Conservation (phyloP, 768 basidiomycete species). For the Mycena metata region DNA sequence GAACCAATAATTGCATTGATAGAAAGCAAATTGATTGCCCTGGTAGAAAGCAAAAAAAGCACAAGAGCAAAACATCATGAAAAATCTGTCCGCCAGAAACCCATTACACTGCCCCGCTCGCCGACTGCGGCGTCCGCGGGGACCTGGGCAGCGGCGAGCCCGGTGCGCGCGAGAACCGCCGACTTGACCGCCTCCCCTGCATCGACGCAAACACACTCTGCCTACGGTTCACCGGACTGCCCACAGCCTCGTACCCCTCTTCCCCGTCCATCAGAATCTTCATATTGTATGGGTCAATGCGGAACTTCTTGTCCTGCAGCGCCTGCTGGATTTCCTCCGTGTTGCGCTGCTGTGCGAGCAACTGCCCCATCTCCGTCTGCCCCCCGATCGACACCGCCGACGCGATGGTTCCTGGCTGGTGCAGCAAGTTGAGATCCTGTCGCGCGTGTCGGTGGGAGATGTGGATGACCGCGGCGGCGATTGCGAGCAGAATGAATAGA, state of each 20-base stretch:
- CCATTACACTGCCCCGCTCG: slow-evolving; percentile 12
- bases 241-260: slow-evolving; percentile 58
- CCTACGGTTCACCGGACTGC: slow-evolving; percentile 50
- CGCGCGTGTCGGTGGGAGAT: slow-evolving; percentile 62
- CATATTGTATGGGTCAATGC: slow-evolving; percentile 63
- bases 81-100: not conserved
- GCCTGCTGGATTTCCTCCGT: slow-evolving; percentile 56
- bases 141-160: slow-evolving; percentile 31
- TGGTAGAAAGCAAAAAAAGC: not conserved
- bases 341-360: slow-evolving; percentile 58
- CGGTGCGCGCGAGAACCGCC: slow-evolving; percentile 31
- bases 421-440: slow-evolving; percentile 57
- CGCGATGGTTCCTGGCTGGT: slow-evolving; percentile 68
- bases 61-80: not conserved
- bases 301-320: slow-evolving; percentile 61
- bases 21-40: not conserved
- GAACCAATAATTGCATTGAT: not conserved
- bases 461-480: slow-evolving; percentile 60
- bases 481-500: slow-evolving; percentile 59
- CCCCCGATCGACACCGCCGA: slow-evolving; percentile 69
- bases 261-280: slow-evolving; percentile 70
- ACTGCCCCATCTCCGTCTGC: slow-evolving; percentile 61
- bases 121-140: slow-evolving; percentile 34
- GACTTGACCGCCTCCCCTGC: slow-evolving; percentile 39
- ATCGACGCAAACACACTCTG: slow-evolving; percentile 52